Base-by-base conservation (phyloP, 768 basidiomycete species). In the Lactarius hengduanensis region DNA sequence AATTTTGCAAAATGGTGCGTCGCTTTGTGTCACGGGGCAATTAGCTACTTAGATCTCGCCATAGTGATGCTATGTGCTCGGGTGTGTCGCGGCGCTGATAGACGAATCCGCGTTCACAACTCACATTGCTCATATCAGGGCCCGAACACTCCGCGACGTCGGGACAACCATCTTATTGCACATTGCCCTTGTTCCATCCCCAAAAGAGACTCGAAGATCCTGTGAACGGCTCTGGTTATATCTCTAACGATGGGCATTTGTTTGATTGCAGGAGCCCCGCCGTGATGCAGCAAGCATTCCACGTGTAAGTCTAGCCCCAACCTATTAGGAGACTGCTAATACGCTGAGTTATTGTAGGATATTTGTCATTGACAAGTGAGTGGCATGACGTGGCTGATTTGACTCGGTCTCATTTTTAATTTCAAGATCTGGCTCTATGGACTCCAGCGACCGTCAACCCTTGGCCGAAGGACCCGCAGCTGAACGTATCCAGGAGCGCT, bases 191-290 rank as follows among this genome's bases (percentile, higher is more conserved):
- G 45, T 83, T 87, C 73, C 86, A 87, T 71, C 72, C 77, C 0
- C 76, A 77, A 0, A 67, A 72, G 59, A 72, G 75, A 13, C 72
- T 74, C 8, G 74, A 71, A 22, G 67, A 74, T 7, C 69, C 74
- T 0, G 68, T 74, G 3, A 64, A 69, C 2, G 78, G 77, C 1
- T 22, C 74, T 2, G 80, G 85, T 9, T 82, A 87, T 68, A 68
- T 84, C 34, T 86, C 86, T 1, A 76, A 75, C 34, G 86, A 87
- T 59, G 86, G 86, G 0, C 86, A 87, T 71, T 70, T 77, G 20
- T 87, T 85, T 63, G 30, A 72, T 1, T 87, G 86, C 73, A 77
- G 77, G 62, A 84, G 86, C 69, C 86, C 86, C 1, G 77, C 75
- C 0, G 75, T 81, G 9, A 73, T 82, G 73, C 82, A 80, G 26